A percentile compares a stretch with the other conserved stretches of the same genome.
These are phyloP conservation scores for Striga asiatica DNA, from an alignment of 257 asterid genomes.

Conservation along the genomic window DNA sequence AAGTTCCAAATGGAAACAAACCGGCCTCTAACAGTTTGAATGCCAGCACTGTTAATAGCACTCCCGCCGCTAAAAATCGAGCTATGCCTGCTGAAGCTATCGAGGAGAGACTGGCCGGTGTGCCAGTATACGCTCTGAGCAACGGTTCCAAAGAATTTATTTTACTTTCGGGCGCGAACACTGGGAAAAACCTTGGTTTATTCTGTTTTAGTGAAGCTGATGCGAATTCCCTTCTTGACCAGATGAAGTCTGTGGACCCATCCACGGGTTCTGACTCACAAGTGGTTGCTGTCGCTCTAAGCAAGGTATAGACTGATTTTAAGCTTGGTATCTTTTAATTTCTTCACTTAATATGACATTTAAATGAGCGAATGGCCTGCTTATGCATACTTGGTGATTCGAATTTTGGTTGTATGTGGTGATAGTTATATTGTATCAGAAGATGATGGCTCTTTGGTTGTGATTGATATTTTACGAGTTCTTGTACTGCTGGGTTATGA, in stretches of 20 bases:
- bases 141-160: conserved; percentile 65
- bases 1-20: conserved; percentile 23
- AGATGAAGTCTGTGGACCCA: conserved; percentile 65
- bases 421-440: no score
- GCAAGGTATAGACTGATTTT: conserved; percentile 41
- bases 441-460: background rate
- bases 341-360: conserved; percentile 13
- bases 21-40: background rate
- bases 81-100: conserved; percentile 41
- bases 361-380: conserved; percentile 18
- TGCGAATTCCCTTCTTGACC: conserved; percentile 56
- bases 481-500: background rate
- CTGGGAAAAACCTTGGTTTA: conserved; percentile 57
- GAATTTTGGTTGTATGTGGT: no score
- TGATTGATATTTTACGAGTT: background rate
- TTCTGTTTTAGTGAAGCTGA: conserved; percentile 75
- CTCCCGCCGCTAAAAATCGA: conserved; percentile 5
- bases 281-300: conserved; percentile 73
- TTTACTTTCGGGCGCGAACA: conserved; percentile 47
- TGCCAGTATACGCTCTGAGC: conserved; percentile 77
- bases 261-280: conserved; percentile 48
- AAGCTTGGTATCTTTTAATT: background rate
- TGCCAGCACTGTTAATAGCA: background rate
- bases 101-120: conserved; percentile 79
- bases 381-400: background rate